A percentile compares a stretch with the other conserved stretches of the same genome.
phyloP scores from a whole-genome alignment of 352 stramenopile genomes.

The Pythium guiyangense region DNA sequence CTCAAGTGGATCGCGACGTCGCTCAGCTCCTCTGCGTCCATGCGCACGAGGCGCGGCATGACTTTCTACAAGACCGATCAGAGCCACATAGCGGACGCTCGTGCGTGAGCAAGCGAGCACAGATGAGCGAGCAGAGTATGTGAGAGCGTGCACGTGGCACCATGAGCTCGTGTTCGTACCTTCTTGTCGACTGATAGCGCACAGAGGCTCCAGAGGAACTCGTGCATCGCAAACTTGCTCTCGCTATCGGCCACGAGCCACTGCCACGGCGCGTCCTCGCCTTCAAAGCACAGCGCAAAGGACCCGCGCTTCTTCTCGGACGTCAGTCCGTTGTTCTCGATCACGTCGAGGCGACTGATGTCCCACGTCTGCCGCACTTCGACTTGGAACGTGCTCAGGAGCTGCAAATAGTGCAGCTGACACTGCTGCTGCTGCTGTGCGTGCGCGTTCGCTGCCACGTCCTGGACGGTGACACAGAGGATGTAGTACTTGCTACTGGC shows the following conservation, averaged over 20 bases:
- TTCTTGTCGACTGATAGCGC: constrained; percentile 50
- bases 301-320: constrained; percentile 44
- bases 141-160: too few species aligned
- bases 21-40: constrained; percentile 58
- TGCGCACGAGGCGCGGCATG: constrained; percentile 46
- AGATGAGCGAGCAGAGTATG: too few species aligned
- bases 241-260: constrained; percentile 58
- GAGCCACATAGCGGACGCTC: too few species aligned
- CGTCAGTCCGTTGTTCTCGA: constrained; percentile 54
- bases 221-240: constrained; percentile 47
- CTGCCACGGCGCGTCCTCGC: too few species aligned
- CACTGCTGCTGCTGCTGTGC: not conserved
- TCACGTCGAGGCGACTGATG: constrained; percentile 38
- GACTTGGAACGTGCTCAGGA: constrained; percentile 62
- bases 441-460: constrained; percentile 16
- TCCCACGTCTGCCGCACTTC: constrained; percentile 63
- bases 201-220: constrained; percentile 74
- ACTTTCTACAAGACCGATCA: too few species aligned
- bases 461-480: constrained; percentile 57
- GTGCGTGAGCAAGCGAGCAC: too few species aligned
- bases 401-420: constrained; percentile 60
- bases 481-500: constrained; percentile 53
- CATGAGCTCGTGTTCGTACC: too few species aligned
- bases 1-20: constrained; percentile 45
- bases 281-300: constrained; percentile 52